Percentiles rank a stretch among this genome's conserved stretches.
phyloP scores from a whole-genome alignment of 495 filamentous ascomycete species.

The Tuber borchii region DNA sequence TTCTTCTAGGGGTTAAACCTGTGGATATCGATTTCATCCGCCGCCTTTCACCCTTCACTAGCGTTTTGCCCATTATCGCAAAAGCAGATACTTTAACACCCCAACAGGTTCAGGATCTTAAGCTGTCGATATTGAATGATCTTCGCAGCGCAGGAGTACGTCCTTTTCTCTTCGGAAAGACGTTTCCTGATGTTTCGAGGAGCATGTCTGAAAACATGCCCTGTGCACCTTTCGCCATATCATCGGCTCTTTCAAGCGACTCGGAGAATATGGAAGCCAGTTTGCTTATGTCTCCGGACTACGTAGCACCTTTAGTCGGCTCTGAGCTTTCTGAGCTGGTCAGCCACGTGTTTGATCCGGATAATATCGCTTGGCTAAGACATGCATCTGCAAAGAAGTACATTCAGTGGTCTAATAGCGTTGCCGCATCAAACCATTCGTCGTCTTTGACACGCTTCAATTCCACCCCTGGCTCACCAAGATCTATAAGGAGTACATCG shows the following conservation, averaged over 20 bases:
- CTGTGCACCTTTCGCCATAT: conserved; percentile 65
- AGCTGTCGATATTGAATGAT: conserved; percentile 55
- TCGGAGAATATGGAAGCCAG: conserved; percentile 91
- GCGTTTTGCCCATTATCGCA: conserved; percentile 77
- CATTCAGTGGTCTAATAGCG: conserved; percentile 54
- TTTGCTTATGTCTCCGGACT: conserved; percentile 88
- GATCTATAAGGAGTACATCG: conserved; percentile 20
- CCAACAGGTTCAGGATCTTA: conserved; percentile 56
- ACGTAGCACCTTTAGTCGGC: conserved; percentile 71
- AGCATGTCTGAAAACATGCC: conserved; percentile 36
- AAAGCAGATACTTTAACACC: conserved; percentile 64
- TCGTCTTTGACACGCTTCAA: conserved; percentile 23
- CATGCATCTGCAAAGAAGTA: conserved; percentile 84
- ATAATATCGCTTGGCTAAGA: conserved; percentile 78
- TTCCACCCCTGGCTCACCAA: conserved; percentile 22
- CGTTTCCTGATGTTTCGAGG: conserved; percentile 37
- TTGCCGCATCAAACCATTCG: conserved; percentile 10
- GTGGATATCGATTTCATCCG: conserved; percentile 72
- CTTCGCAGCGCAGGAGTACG: conserved; percentile 57
- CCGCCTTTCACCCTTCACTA: conserved; percentile 68
- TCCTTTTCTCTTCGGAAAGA: conserved; percentile 60
- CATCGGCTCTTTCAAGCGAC: conserved; percentile 68
- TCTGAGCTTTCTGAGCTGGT: conserved; percentile 72
- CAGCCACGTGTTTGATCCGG: conserved; percentile 64
- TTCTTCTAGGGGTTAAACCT: conserved; percentile 57